phyloP scores from a whole-genome alignment of 1,139 yeast species.

The Taphrina pruni region DNA sequence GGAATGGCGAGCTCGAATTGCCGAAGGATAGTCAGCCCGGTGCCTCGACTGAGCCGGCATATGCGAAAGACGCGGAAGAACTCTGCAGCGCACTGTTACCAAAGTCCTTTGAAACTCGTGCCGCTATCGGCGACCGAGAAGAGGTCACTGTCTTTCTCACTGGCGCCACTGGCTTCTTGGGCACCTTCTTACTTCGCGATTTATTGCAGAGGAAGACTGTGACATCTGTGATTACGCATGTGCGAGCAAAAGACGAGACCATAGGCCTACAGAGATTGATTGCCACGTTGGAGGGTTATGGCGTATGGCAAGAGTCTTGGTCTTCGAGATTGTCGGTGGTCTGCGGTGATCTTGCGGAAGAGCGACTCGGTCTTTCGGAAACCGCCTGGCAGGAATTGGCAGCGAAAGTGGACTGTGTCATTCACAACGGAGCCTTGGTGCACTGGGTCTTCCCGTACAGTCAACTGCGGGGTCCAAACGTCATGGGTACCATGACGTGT shows the following conservation, averaged over 20 bases:
- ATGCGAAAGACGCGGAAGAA: slow-evolving; percentile 74
- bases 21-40: slow-evolving; percentile 44
- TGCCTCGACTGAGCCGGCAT: slow-evolving; percentile 52
- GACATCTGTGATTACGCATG: slow-evolving; percentile 80
- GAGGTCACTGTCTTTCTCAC: slow-evolving; percentile 77
- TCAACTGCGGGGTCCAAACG: slow-evolving; percentile 90
- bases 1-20: slow-evolving; percentile 56
- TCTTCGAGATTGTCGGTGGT: slow-evolving; percentile 68
- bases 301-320: slow-evolving; percentile 78
- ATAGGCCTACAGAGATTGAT: slow-evolving; percentile 78
- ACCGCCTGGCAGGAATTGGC: slow-evolving; percentile 65
- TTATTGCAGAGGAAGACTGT: slow-evolving; percentile 62
- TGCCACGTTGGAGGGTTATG: slow-evolving; percentile 80
- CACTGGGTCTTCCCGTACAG: slow-evolving; percentile 98
- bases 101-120: slow-evolving; percentile 47
- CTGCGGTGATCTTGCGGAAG: slow-evolving; percentile 77
- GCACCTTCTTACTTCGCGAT: slow-evolving; percentile 83
- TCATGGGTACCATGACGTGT: slow-evolving; percentile 82
- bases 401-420: slow-evolving; percentile 72
- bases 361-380: slow-evolving; percentile 71
- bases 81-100: slow-evolving; percentile 59
- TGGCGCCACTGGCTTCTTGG: slow-evolving; percentile 96
- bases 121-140: slow-evolving; percentile 52
- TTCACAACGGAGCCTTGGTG: slow-evolving; percentile 97
- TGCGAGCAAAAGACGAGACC: slow-evolving; percentile 73